phyloP scores from a whole-genome alignment of 495 filamentous ascomycete genomes.

The Trichocladium uniseriatum region DNA sequence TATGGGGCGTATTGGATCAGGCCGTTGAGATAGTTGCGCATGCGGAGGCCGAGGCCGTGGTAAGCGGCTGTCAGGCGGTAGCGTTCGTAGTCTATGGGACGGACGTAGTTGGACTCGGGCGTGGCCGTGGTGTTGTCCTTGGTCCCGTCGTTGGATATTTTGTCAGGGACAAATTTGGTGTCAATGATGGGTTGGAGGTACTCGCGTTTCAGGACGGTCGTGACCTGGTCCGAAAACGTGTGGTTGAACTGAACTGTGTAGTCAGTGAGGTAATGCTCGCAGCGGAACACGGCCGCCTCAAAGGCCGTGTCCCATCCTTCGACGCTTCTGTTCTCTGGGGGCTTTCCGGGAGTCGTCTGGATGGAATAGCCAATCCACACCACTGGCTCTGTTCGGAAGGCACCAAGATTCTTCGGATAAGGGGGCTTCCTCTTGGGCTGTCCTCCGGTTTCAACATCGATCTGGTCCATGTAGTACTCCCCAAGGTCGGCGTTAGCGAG shows the following conservation, averaged over 20 bases:
- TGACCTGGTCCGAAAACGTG: constrained; percentile 13
- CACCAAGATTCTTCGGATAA: constrained; percentile 19
- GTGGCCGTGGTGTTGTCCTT: constrained; percentile 17
- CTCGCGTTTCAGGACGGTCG: constrained; percentile 10
- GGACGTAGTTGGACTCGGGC: constrained; percentile 18
- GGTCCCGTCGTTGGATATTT: constrained; percentile 15
- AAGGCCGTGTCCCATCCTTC: constrained; percentile 11
- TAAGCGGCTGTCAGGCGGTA: constrained; percentile 21
- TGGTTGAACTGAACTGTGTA: constrained; percentile 26
- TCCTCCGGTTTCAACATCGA: constrained; percentile 12
- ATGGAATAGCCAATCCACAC: constrained; percentile 20
- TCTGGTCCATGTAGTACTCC: constrained; percentile 17
- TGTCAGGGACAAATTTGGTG: constrained; percentile 13
- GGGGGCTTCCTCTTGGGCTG: constrained; percentile 1
- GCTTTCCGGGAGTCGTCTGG: neutral
- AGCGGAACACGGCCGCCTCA: constrained; percentile 14
- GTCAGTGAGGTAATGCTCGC: constrained; percentile 22
- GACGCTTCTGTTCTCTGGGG: neutral
- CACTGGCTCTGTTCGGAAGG: constrained; percentile 20
- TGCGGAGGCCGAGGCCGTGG: constrained; percentile 15
- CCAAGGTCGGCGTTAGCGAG: constrained; percentile 13
- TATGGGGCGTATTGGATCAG: constrained; percentile 11
- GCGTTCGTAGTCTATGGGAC: constrained; percentile 13
- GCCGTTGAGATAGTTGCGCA: constrained; percentile 18
- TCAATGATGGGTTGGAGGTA: constrained; percentile 17